These are phyloP conservation scores for Phylloporus scabripes DNA, from an alignment of 768 basidiomycete genomes.

Conservation along the genomic window DNA sequence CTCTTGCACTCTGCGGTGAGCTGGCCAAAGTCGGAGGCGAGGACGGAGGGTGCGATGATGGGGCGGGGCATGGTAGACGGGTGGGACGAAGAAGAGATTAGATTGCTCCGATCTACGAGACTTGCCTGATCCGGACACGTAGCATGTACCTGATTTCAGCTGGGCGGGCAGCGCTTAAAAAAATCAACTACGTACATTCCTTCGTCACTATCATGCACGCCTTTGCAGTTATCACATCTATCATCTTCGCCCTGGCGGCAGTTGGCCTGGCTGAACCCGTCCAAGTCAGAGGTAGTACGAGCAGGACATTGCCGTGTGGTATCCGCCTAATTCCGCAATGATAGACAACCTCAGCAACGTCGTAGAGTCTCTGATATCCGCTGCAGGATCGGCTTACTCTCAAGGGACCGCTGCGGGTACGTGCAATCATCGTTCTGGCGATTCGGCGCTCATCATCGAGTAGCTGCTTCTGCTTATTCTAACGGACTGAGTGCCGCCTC, in stretches of 20 bases:
- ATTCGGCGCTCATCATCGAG: neutral
- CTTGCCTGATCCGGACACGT: constrained; percentile 23
- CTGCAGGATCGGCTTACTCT: constrained; percentile 30
- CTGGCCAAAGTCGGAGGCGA: constrained; percentile 95
- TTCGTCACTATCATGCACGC: constrained; percentile 15
- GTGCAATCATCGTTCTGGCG: neutral
- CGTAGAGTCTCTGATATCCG: constrained; percentile 37
- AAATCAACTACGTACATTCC: too few relatives aligned
- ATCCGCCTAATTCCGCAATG: constrained; percentile 3
- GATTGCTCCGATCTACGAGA: constrained; percentile 19
- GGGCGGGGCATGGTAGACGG: constrained; percentile 64
- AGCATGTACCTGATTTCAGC: too few relatives aligned
- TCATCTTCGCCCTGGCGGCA: constrained; percentile 33
- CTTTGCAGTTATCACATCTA: constrained; percentile 30
- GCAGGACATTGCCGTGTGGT: constrained; percentile 7
- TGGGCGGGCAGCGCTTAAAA: too few relatives aligned
- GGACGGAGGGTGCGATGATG: constrained; percentile 95
- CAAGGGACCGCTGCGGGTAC: constrained; percentile 24
- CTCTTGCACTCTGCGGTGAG: constrained; percentile 92
- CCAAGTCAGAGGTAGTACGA: constrained; percentile 40
- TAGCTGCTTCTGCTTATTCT: constrained; percentile 17
- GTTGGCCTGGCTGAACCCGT: constrained; percentile 33
- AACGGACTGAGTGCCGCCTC: constrained; percentile 16
- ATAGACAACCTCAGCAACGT: constrained; percentile 32
- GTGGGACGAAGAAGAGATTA: constrained; percentile 6